Percentiles rank a stretch among this genome's conserved stretches.
These are phyloP conservation scores for Samsoniella hepiali DNA, from an alignment of 2,329 filamentous ascomycete species.

Conservation along the genomic window DNA sequence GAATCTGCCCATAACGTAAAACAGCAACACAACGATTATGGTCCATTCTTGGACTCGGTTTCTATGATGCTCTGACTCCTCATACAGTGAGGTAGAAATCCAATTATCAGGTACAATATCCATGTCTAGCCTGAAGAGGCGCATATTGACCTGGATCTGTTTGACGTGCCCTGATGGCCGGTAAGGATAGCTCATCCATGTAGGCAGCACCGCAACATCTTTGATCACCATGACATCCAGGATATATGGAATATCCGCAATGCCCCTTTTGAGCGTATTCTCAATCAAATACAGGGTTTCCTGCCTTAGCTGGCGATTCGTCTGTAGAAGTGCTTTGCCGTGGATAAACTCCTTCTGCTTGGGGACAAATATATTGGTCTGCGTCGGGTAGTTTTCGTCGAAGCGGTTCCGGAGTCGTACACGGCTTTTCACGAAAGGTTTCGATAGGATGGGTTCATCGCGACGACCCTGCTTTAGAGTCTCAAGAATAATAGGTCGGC, in stretches of 20 bases:
- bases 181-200: slow-evolving; percentile 11
- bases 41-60: neutral
- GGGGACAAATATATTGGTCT: neutral
- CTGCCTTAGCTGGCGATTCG: neutral
- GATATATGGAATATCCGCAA: neutral
- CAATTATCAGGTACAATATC: neutral
- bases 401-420: slow-evolving; percentile 1
- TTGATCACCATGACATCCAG: slow-evolving; percentile 3
- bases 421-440: neutral
- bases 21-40: neutral
- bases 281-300: neutral
- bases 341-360: neutral
- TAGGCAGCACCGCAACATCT: neutral
- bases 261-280: neutral
- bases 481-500: neutral
- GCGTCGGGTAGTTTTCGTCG: neutral
- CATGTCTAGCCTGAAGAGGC: neutral
- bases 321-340: neutral
- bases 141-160: neutral
- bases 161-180: neutral
- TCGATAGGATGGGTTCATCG: neutral
- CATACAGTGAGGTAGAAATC: neutral
- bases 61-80: too few species aligned
- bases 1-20: neutral
- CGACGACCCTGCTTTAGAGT: neutral